Conservation (phyloP, 345 rosid genomes). For the Theobroma cacao region DNA sequence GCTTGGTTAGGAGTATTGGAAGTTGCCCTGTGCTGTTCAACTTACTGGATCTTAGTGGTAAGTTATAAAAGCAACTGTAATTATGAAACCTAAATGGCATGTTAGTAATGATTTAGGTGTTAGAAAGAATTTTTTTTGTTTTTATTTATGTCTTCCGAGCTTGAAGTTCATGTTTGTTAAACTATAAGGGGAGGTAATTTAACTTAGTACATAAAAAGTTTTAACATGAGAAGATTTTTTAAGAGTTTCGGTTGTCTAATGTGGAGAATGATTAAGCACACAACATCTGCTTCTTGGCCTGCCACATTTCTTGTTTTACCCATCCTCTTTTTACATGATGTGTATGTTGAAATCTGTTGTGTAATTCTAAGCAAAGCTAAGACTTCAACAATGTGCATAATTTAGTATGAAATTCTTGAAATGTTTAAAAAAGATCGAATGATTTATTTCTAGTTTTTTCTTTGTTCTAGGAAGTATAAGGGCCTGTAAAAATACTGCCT, state of each 20-base stretch:
- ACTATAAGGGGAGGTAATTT: not conserved
- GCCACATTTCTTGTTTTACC: not conserved
- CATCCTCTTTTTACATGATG: not conserved
- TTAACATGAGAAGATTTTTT: not conserved
- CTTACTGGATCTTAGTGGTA: slow-evolving; percentile 67
- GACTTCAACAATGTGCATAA: not conserved
- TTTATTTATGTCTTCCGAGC: not conserved
- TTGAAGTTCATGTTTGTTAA: not conserved
- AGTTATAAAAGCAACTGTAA: slow-evolving; percentile 18
- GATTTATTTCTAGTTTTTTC: not conserved
- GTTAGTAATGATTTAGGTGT: not conserved
- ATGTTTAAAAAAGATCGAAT: not conserved
- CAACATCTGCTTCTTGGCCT: not conserved
- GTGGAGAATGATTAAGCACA: not conserved
- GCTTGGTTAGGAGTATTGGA: slow-evolving; percentile 60
- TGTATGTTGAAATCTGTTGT: not conserved
- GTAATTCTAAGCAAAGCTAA: not conserved
- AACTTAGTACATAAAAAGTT: not conserved
- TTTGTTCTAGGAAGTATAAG: slow-evolving; percentile 46
- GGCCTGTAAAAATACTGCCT: slow-evolving; percentile 63
- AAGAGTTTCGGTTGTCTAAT: not conserved
- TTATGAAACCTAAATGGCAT: not conserved
- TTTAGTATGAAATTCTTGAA: not conserved
- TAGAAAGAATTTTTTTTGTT: not conserved
- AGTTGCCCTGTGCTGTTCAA: slow-evolving; percentile 66